Conservation (phyloP, 495 filamentous ascomycete species). For the Talaromyces proteolyticus region DNA sequence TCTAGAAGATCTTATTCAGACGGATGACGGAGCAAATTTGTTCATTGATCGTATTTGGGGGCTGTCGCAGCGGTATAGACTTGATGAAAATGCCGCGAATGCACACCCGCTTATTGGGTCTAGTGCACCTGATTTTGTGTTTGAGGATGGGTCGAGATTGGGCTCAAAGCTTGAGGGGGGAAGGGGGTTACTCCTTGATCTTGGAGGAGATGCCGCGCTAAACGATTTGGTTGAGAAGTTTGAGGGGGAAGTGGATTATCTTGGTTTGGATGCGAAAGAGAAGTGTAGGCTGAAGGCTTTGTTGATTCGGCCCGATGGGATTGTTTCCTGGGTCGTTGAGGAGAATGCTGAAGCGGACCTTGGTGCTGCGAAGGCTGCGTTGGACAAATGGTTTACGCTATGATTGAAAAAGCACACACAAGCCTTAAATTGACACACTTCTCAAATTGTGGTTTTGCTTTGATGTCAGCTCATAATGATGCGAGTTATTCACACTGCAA, state of each 20-base stretch:
- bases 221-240: conserved; percentile 9
- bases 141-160: conserved; percentile 17
- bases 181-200: conserved; percentile 16
- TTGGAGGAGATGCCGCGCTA: conserved; percentile 6
- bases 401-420: too few species aligned
- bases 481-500: too few species aligned
- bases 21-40: conserved; percentile 21
- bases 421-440: too few species aligned
- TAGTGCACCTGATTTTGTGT: conserved; percentile 22
- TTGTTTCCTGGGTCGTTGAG: conserved; percentile 22
- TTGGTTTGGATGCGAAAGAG: conserved; percentile 14
- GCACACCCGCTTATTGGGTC: conserved; percentile 19
- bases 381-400: conserved; percentile 10
- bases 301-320: conserved; percentile 25
- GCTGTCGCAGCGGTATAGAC: conserved; percentile 18
- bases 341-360: conserved; percentile 8
- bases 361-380: conserved; percentile 9
- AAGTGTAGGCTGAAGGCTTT: conserved; percentile 14
- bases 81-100: conserved; percentile 10
- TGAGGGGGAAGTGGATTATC: conserved; percentile 14
- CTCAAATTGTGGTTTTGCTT: too few species aligned
- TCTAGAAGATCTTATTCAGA: conserved; percentile 16
- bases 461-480: too few species aligned
- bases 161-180: conserved; percentile 14
- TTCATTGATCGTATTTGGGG: conserved; percentile 24